A percentile compares a stretch with the other conserved stretches of the same genome.
Conservation (phyloP, 2,329 filamentous ascomycete genomes). For the Aspergillus clavatus region DNA sequence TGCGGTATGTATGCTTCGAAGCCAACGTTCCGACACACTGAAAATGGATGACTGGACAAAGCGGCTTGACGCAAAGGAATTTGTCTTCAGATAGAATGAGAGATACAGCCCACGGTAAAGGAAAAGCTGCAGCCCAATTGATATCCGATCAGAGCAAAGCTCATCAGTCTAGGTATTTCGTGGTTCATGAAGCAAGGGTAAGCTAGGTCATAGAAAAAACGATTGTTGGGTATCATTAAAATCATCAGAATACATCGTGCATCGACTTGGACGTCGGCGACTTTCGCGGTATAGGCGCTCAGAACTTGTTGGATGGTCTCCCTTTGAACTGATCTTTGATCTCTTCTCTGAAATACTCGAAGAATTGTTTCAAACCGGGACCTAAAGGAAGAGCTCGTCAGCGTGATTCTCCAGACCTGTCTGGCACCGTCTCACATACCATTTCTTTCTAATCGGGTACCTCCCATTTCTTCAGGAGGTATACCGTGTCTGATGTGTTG, state of each 20-base stretch:
- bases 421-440: conserved; percentile 18
- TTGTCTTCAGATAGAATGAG: conserved; percentile 25
- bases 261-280: neutral
- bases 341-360: conserved; percentile 41
- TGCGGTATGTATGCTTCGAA: conserved; percentile 18
- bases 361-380: conserved; percentile 29
- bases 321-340: conserved; percentile 40
- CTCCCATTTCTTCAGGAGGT: conserved; percentile 41
- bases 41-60: conserved; percentile 14
- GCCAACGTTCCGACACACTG: conserved; percentile 14
- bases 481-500: conserved; percentile 40
- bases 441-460: conserved; percentile 37
- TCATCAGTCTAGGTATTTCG: neutral
- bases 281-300: conserved; percentile 2
- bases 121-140: conserved; percentile 20
- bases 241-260: conserved; percentile 9
- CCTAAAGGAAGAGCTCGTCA: conserved; percentile 15
- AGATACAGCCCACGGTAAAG: conserved; percentile 17
- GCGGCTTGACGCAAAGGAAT: conserved; percentile 12
- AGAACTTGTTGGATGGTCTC: conserved; percentile 29
- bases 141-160: conserved; percentile 13
- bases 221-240: conserved; percentile 18
- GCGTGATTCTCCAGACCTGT: neutral
- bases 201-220: neutral
- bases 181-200: neutral